Evolutionary conservation across 768 basidiomycete species (phyloP).

Genomic region (Boletus vinaceobasis): DNA sequence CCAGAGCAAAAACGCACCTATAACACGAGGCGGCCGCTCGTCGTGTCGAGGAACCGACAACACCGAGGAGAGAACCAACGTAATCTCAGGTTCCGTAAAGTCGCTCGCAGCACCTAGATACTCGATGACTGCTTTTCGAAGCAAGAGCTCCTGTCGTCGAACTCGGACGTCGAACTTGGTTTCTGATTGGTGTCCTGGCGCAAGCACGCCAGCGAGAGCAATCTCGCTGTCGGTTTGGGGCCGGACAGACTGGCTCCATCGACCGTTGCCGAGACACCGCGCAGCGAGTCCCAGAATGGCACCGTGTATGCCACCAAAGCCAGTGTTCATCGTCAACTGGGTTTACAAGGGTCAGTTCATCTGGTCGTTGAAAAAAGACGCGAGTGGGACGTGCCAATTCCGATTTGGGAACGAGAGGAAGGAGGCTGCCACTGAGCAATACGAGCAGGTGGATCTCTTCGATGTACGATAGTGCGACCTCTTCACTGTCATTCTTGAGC

Average conservation of each 20-base stretch:
- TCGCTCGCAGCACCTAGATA: slow-evolving; percentile 73
- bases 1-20: slow-evolving; percentile 36
- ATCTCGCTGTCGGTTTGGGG: slow-evolving; percentile 69
- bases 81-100: slow-evolving; percentile 77
- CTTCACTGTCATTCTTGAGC: slow-evolving; percentile 68
- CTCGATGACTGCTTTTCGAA: slow-evolving; percentile 59
- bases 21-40: slow-evolving; percentile 54
- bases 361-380: not conserved
- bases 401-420: slow-evolving; percentile 68
- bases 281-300: slow-evolving; percentile 76
- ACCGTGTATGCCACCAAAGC: slow-evolving; percentile 83
- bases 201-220: slow-evolving; percentile 48
- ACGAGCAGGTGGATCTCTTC: slow-evolving; percentile 82
- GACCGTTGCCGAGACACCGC: slow-evolving; percentile 57
- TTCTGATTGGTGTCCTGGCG: slow-evolving; percentile 51
- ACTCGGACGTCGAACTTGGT: slow-evolving; percentile 61
- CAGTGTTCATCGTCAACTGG: slow-evolving; percentile 61
- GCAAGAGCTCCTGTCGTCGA: slow-evolving; percentile 49
- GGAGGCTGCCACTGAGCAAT: slow-evolving; percentile 61
- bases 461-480: slow-evolving; percentile 60
- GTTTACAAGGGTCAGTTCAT: not conserved
- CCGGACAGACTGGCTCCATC: slow-evolving; percentile 53
- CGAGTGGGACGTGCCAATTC: slow-evolving; percentile 60
- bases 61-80: slow-evolving; percentile 66
- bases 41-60: slow-evolving; percentile 55